phyloP scores from a whole-genome alignment of 345 rosid species.

The Salix exigua region DNA sequence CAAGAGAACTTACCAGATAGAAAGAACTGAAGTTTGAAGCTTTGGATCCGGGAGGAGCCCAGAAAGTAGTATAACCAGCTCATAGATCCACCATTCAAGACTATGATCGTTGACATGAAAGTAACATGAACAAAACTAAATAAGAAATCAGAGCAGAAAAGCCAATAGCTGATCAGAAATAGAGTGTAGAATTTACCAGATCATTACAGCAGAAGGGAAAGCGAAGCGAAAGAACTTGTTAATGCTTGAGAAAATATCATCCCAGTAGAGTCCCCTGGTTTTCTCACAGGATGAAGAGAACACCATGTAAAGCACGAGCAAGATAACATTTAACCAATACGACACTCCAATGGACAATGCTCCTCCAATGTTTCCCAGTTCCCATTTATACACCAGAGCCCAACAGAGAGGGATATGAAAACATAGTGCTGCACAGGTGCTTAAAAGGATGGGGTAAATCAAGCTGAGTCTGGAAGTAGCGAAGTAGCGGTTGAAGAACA shows the following conservation, averaged over 20 bases:
- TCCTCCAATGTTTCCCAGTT: conserved; percentile 34
- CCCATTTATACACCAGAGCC: conserved; percentile 36
- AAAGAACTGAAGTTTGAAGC: conserved; percentile 54
- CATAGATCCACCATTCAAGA: conserved; percentile 57
- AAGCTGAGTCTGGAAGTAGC: conserved; percentile 49
- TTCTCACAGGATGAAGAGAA: conserved; percentile 26
- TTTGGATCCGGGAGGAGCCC: conserved; percentile 48
- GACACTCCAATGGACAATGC: conserved; percentile 36
- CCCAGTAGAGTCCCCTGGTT: conserved; percentile 1
- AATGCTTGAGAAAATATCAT: conserved; percentile 1
- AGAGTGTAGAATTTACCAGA: conserved; percentile 35
- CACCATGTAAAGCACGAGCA: conserved; percentile 36
- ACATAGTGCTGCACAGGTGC: conserved; percentile 35
- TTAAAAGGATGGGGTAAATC: conserved; percentile 36
- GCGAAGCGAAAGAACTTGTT: conserved; percentile 15
- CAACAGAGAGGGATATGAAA: conserved; percentile 47
- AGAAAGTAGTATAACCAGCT: conserved; percentile 42
- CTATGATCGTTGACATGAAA: conserved; percentile 22
- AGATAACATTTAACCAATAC: conserved; percentile 36
- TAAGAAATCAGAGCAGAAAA: background rate
- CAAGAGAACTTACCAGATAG: conserved; percentile 39
- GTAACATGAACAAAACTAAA: background rate
- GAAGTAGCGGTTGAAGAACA: conserved; percentile 37
- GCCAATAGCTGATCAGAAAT: background rate
- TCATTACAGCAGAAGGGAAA: conserved; percentile 54